These are phyloP conservation scores for Diplocarpon mali DNA, from an alignment of 2,329 filamentous ascomycete species.

Conservation along the genomic window DNA sequence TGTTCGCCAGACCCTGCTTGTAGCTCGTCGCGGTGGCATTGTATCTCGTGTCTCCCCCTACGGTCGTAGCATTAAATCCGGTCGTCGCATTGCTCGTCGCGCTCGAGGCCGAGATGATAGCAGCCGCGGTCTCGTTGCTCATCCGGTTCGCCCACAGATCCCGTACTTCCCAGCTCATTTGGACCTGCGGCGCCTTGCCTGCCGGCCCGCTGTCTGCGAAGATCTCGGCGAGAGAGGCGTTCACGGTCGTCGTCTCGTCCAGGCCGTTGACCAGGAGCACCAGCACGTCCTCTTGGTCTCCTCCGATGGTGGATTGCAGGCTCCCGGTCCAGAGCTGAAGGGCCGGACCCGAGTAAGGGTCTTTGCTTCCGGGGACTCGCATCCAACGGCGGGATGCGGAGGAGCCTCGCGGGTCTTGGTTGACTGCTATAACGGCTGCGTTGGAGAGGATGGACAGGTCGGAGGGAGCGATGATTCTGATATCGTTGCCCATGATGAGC, in stretches of 20 bases:
- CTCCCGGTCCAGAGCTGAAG: slow-evolving; percentile 39
- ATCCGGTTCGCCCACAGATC: slow-evolving; percentile 47
- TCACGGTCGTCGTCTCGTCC: slow-evolving; percentile 33
- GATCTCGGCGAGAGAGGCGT: slow-evolving; percentile 39
- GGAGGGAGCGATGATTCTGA: slow-evolving; percentile 24
- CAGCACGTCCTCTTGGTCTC: slow-evolving; percentile 33
- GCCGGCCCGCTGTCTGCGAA: slow-evolving; percentile 37
- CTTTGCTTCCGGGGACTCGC: slow-evolving; percentile 31
- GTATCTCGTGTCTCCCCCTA: slow-evolving; percentile 27
- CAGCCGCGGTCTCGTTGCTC: slow-evolving; percentile 32
- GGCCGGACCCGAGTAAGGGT: slow-evolving; percentile 34
- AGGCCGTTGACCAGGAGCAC: slow-evolving; percentile 39
- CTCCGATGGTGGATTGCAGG: slow-evolving; percentile 31
- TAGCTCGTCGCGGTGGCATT: slow-evolving; percentile 40
- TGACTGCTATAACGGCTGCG: slow-evolving; percentile 34
- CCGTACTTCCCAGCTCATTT: slow-evolving; percentile 38
- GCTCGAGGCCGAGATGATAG: slow-evolving; percentile 33
- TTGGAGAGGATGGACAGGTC: slow-evolving; percentile 32
- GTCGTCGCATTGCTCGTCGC: slow-evolving; percentile 25
- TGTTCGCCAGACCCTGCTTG: slow-evolving; percentile 33
- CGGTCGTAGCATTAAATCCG: slow-evolving; percentile 25
- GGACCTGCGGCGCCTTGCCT: slow-evolving; percentile 32
- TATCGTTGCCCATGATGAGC: slow-evolving; percentile 25
- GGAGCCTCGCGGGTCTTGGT: slow-evolving; percentile 30
- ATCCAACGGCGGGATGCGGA: slow-evolving; percentile 35